Percentiles rank a stretch among this genome's conserved stretches.
phyloP scores from a whole-genome alignment of 2,329 filamentous ascomycete genomes.

The Fusarium sp. region DNA sequence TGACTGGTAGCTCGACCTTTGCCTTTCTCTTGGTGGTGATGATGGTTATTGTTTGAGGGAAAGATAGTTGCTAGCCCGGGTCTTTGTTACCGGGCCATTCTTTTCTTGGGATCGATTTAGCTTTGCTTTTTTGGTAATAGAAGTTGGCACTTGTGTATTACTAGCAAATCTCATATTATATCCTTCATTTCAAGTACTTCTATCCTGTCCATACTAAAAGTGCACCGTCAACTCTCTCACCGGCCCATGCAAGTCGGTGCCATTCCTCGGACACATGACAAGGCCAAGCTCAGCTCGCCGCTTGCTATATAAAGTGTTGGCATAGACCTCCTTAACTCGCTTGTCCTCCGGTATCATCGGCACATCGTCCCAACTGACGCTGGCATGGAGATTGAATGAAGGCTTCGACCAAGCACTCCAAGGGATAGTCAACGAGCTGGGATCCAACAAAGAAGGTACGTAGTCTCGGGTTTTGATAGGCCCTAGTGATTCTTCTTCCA shows the following conservation, averaged over 20 bases:
- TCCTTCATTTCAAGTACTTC: not conserved
- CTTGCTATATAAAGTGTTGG: not conserved
- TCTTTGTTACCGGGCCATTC: not conserved
- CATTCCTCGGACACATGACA: not conserved
- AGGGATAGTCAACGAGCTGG: not conserved
- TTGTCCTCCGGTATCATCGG: not conserved
- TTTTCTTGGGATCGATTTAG: not conserved
- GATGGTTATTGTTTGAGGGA: not conserved
- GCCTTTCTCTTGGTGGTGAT: not conserved
- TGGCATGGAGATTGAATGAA: not conserved
- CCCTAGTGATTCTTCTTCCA: slow-evolving; percentile 22
- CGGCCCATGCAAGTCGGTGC: not conserved
- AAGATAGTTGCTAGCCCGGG: not conserved
- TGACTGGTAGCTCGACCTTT: not conserved
- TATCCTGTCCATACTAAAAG: not conserved
- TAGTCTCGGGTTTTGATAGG: not conserved
- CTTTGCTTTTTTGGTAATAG: not conserved
- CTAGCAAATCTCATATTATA: not conserved
- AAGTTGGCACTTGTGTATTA: not conserved
- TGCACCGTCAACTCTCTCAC: not conserved
- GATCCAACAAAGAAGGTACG: not conserved
- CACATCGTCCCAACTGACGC: not conserved
- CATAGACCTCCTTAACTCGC: not conserved
- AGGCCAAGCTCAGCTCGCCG: not conserved
- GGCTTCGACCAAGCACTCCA: not conserved